Conservation (phyloP, 495 filamentous ascomycete species). For the Podospora didyma region DNA sequence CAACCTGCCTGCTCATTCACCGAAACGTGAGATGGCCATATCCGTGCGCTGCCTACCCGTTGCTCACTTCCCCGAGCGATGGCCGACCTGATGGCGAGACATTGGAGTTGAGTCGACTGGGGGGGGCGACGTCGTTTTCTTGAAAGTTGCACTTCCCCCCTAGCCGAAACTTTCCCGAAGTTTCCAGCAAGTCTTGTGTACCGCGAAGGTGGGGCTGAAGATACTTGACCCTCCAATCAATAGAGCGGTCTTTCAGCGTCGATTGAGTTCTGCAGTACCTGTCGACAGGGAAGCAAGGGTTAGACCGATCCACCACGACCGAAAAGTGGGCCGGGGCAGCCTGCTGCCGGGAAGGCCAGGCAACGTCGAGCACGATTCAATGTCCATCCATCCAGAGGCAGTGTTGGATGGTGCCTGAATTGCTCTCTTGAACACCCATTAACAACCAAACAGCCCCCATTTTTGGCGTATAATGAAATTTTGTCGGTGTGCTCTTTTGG, state of each 20-base stretch:
- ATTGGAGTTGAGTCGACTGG: background rate
- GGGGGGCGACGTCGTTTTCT: background rate
- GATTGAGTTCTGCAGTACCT: background rate
- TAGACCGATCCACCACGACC: constrained; percentile 18
- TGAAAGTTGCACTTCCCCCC: background rate
- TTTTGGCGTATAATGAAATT: background rate
- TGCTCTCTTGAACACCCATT: background rate
- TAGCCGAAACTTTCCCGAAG: background rate
- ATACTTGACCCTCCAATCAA: background rate
- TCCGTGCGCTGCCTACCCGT: background rate
- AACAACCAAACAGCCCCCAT: background rate
- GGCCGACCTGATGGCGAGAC: background rate
- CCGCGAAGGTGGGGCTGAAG: constrained; percentile 1
- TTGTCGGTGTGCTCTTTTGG: background rate
- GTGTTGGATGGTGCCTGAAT: too few relatives aligned
- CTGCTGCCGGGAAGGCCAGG: constrained; percentile 13
- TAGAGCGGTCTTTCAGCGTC: too few relatives aligned
- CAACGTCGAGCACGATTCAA: background rate
- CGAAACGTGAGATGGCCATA: too few relatives aligned
- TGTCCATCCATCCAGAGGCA: too few relatives aligned
- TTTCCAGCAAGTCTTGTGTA: constrained; percentile 1
- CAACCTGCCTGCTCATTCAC: too few relatives aligned
- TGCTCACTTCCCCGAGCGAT: background rate
- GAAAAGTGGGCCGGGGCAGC: constrained; percentile 13
- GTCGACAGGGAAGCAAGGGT: constrained; percentile 9